A percentile compares a stretch with the other conserved stretches of the same genome.
phyloP scores from a whole-genome alignment of 371 early-diverging fungal species.

The Choanephora cucurbitarum region DNA sequence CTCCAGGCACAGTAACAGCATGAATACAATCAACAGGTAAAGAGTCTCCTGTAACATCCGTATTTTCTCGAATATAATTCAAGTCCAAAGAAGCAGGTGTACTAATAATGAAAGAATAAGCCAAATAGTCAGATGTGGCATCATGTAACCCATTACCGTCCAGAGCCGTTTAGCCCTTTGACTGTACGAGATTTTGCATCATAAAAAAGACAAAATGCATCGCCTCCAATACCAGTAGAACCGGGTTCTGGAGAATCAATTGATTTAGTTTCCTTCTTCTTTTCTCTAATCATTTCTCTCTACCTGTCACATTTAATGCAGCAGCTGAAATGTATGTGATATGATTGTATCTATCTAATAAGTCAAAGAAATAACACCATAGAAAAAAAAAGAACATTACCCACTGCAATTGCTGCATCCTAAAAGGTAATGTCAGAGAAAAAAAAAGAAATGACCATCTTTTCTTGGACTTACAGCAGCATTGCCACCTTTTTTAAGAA shows the following conservation, averaged over 20 bases:
- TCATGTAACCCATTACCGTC: slow-evolving; percentile 44
- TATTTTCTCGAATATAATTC: slow-evolving; percentile 35
- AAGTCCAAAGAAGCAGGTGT: slow-evolving; percentile 66
- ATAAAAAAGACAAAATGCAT: slow-evolving; percentile 85
- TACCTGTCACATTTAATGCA: slow-evolving; percentile 67
- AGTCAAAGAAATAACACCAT: slow-evolving; percentile 4
- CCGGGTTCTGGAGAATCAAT: slow-evolving; percentile 67
- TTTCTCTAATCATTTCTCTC: too few relatives aligned
- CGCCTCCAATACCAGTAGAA: slow-evolving; percentile 93
- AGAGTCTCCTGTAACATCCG: slow-evolving; percentile 31
- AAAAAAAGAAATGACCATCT: slow-evolving; percentile 12
- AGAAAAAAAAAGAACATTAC: slow-evolving; percentile 4
- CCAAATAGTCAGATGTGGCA: neutral
- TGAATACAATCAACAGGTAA: slow-evolving; percentile 57
- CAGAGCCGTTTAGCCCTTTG: slow-evolving; percentile 74
- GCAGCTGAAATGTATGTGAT: slow-evolving; percentile 43
- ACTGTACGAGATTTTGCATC: slow-evolving; percentile 63
- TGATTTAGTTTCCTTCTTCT: too few relatives aligned
- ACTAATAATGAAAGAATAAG: slow-evolving; percentile 22
- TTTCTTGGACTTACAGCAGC: slow-evolving; percentile 69
- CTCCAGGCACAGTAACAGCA: slow-evolving; percentile 85
- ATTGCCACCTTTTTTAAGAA: slow-evolving; percentile 85
- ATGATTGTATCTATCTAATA: neutral
- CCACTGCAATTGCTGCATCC: slow-evolving; percentile 84
- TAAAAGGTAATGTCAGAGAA: slow-evolving; percentile 15